Evolutionary conservation across 2,329 filamentous ascomycete species (phyloP), one percentile per base, ranked within the genome.

Genomic region (Chaetomiaceae sp.): DNA sequence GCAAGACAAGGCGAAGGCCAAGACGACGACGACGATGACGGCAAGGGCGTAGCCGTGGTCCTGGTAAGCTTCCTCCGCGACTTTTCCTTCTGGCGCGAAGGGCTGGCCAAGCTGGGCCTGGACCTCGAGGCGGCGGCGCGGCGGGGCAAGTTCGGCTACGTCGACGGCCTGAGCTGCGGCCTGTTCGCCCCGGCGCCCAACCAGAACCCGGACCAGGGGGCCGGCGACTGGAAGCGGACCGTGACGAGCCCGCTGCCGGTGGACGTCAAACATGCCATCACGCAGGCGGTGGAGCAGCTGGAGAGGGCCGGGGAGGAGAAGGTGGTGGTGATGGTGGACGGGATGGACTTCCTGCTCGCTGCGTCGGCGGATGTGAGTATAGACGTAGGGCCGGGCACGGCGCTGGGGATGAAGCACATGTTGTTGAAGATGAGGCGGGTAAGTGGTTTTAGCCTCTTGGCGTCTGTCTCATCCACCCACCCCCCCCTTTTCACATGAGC

Each of bases 21-120:
- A 2, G 20, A 40, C 20, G 52, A 43, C 5, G 45, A 45, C 3
- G 52, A 48, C 20, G 48, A 29, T 2, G 29, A 38, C 16, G 51
- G 47, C 5, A 41, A 34, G 6, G 54, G 52, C 13, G 70, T 68
- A 23, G 77, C 74, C 45, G 79, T 96, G 1, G 75, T 96, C 3
- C 75, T 96, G 3, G 83, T 94, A 53, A 95, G 88, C 72, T 96
- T 94, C 70, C 73, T 95, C 70, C 79, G 89, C 55, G 86, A 92
- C 62, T 80, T 79, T 58, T 73, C 79, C 1, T 95, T 95, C 66
- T 96, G 90, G 90, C 83, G 75, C 57, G 80, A 85, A 3, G 85
- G 88, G 45, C 79, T 78, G 2, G 78, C 81, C 48, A 85, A 85
- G 68, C 69, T 90, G 64, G 88, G 87, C 2, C 65, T 94, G 44